Base-by-base conservation (phyloP, 1,284 basidiomycete species). In the Marasmius tenuissimus region DNA sequence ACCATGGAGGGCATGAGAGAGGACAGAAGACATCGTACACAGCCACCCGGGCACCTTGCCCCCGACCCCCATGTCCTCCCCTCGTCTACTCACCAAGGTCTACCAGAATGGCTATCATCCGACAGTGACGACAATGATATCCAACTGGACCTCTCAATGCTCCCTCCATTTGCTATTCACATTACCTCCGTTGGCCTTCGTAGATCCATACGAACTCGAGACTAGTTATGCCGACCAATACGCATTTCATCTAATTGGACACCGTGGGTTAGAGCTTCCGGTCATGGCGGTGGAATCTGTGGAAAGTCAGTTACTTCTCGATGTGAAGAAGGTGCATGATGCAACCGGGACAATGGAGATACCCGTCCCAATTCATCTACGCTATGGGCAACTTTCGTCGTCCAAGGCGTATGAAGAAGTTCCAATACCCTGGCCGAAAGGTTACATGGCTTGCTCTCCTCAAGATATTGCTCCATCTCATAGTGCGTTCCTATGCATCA, bases 1-100 rank as follows among this genome's bases (percentile, higher is more conserved):
- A 12, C 52, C 82, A 59, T 81, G 79, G 49, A 94, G 84, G 8
- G 92, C 93, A 71, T 87, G 83, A 1, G 85, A 76, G 45, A 95
- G 87, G 54, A 98, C 71, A 70, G 37, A 75, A 61, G 7, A 47
- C 11, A 8, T 14, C n/a, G 16, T 11, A 47, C 45, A 47, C 45
- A 47, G 45, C 45, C 45, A 47, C 45, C 7, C 4, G 27, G 42
- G 5, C 14, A 45, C 14, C 18, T 45, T 45, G 42, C 42, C 18
- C 22, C 11, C 8, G n/a, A 20, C 50, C 27, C 14, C 11, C 18
- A 54, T 54, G 52, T 54, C 52, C 7, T 18, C 37, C 33, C 20
- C 10, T 27, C 27, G 27, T 14, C 52, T 54, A 7, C 38, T 14
- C 52, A 16, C 27, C 52, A 54, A 14, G 11, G 16, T 54, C 33